A percentile compares a stretch with the other conserved stretches of the same genome.
Conservation (phyloP, 2,329 filamentous ascomycete genomes). For the Grosmannia huntii region DNA sequence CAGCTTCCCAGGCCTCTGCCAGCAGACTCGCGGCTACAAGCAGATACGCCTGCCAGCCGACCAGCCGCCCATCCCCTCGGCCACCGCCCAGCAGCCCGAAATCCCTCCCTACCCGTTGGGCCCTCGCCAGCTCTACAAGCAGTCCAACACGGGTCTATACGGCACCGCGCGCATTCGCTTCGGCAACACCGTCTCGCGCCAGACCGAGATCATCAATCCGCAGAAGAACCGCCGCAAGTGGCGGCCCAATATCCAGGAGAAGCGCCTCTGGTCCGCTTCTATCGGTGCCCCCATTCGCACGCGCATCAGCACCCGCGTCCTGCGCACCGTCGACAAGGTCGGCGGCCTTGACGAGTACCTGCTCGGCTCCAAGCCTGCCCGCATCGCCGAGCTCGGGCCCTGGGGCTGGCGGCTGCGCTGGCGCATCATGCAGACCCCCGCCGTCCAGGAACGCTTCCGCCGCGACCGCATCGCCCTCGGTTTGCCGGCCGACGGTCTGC, state of each 20-base stretch:
- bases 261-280: constrained; percentile 52
- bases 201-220: constrained; percentile 38
- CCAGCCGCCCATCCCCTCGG: constrained; percentile 28
- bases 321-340: constrained; percentile 66
- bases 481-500: constrained; percentile 33
- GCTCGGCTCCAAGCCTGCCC: constrained; percentile 60
- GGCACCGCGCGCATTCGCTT: constrained; percentile 59
- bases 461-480: constrained; percentile 53
- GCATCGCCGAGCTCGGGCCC: constrained; percentile 77
- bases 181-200: constrained; percentile 62
- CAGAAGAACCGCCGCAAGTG: constrained; percentile 57
- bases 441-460: constrained; percentile 53
- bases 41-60: constrained; percentile 14
- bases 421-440: constrained; percentile 68
- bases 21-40: constrained; percentile 14
- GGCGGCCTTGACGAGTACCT: constrained; percentile 90
- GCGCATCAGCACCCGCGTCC: constrained; percentile 55
- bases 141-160: constrained; percentile 65
- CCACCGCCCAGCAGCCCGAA: constrained; percentile 24
- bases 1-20: not conserved
- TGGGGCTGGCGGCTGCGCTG: constrained; percentile 85
- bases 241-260: constrained; percentile 61
- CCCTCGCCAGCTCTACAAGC: constrained; percentile 59
- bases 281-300: constrained; percentile 53
- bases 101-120: constrained; percentile 62